phyloP scores from a whole-genome alignment of 1,284 basidiomycete species.

The Irpex sp. region DNA sequence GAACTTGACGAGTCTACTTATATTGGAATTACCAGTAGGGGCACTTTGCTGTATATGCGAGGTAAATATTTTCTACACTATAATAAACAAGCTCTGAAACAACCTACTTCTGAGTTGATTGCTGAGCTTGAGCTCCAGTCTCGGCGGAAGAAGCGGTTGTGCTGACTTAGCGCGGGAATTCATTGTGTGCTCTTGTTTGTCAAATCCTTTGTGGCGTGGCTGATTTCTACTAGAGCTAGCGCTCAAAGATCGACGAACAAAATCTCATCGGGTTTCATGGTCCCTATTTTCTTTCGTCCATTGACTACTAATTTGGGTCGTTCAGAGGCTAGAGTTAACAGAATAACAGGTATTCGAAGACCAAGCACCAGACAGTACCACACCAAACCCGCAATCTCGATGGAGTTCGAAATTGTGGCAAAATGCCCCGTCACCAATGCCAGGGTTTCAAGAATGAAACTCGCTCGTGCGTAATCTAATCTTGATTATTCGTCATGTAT shows the following conservation, averaged over 20 bases:
- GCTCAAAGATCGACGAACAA: not conserved
- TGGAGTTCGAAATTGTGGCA: conserved; percentile 77
- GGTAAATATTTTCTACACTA: too few species aligned
- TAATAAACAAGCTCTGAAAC: too few species aligned
- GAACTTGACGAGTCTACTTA: too few species aligned
- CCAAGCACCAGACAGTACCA: not conserved
- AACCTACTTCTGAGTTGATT: too few species aligned
- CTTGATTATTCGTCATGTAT: not conserved
- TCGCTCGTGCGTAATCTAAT: conserved; percentile 47
- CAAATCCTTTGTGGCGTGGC: not conserved
- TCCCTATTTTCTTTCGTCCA: not conserved
- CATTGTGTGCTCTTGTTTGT: too few species aligned
- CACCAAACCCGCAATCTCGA: conserved; percentile 21
- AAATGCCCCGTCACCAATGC: conserved; percentile 73
- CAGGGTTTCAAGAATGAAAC: conserved; percentile 70
- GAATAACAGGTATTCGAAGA: not conserved
- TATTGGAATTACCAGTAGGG: too few species aligned
- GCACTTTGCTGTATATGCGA: too few species aligned
- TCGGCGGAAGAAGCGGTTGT: too few species aligned
- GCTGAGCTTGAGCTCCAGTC: too few species aligned
- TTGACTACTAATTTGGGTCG: not conserved
- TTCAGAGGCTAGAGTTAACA: not conserved
- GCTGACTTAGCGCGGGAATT: too few species aligned
- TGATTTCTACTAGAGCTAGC: not conserved
- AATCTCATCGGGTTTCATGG: not conserved